A percentile compares a stretch with the other conserved stretches of the same genome.
Evolutionary conservation across 805 yeast species (phyloP).

Genomic region (Saturnispora mendoncae): DNA sequence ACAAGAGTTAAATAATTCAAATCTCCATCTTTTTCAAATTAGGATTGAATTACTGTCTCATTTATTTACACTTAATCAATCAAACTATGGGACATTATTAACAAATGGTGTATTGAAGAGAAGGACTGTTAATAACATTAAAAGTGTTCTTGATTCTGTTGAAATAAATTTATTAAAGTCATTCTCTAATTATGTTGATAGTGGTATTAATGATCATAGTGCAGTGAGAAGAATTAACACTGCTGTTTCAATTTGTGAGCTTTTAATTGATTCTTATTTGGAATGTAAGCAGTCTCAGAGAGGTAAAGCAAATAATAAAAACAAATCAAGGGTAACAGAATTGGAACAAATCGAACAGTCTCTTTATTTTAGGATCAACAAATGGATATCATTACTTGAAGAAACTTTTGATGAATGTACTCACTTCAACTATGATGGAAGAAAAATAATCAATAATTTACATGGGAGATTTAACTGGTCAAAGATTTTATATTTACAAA

Average conservation of each 20-base stretch:
- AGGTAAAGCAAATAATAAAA: conserved; percentile 16
- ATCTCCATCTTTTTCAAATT: conserved; percentile 24
- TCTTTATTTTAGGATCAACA: conserved; percentile 34
- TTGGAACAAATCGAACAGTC: conserved; percentile 32
- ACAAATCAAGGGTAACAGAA: conserved; percentile 19
- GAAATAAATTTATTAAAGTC: conserved; percentile 20
- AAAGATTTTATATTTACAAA: conserved; percentile 35
- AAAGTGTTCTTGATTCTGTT: conserved; percentile 22
- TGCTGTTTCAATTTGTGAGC: conserved; percentile 35
- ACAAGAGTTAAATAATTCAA: conserved; percentile 13
- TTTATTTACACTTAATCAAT: conserved; percentile 14
- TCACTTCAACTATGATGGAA: neutral
- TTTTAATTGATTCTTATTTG: conserved; percentile 36
- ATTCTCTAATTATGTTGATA: conserved; percentile 7
- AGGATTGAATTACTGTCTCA: conserved; percentile 22
- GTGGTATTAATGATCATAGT: neutral
- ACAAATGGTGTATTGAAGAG: conserved; percentile 19
- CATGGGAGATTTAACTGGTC: conserved; percentile 42
- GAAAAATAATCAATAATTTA: conserved; percentile 10
- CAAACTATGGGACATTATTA: conserved; percentile 19
- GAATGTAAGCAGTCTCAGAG: conserved; percentile 22
- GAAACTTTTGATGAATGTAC: conserved; percentile 17
- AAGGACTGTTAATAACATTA: conserved; percentile 17
- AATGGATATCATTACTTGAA: conserved; percentile 40
- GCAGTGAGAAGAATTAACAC: conserved; percentile 12